Evolutionary conservation across 2,329 filamentous ascomycete genomes (phyloP), one percentile per base, ranked within the genome.

Genomic region (Orbilia oligospora): DNA sequence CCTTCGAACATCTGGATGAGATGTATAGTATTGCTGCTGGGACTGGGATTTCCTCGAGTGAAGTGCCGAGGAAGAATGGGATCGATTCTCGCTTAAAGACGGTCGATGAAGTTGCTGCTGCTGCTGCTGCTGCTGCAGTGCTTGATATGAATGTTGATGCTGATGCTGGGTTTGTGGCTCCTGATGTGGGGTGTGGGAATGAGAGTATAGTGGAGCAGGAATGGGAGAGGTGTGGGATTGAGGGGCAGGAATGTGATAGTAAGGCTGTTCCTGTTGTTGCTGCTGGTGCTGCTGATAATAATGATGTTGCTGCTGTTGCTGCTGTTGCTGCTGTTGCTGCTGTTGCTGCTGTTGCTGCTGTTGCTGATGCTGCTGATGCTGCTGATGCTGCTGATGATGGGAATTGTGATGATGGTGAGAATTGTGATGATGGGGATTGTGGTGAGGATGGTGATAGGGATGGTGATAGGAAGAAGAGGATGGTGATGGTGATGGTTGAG

Each of bases 1-100:
- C 20, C 73, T 67, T 41, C 73, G 51, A 14, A 64, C 61, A 48
- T 77, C 67, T 36, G 67, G 66, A 44, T 77, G 63, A 14, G 73
- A 68, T 10, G 67, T 71, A 61, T 41, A 68, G 14, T 71, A 77
- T 12, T 4, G 24, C 8, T 44, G 51, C 9, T 61, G 73, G 14
- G 67, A 68, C 20, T 49, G 67, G 33, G 65, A 38, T 71, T 77
- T 77, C 63, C 61, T 71, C 8, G 67, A 51, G 18, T 63, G 67
- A 22, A 71, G 9, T 30, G 65, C 30, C 20, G 72, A 65, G 10
- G 72, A 63, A 27, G 73, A 77, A 48, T 71, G 61, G 4, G 67
- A 67, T 41, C 73, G 36, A 27, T 53, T 41, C 3, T 71, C 67
- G 24, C 58, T 55, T 24, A 66, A 20, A 14, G 36, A 61, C 10